Percentiles rank a stretch among this genome's conserved stretches.
phyloP scores from a whole-genome alignment of 2,329 filamentous ascomycete species.

The Fusarium xylarioides region DNA sequence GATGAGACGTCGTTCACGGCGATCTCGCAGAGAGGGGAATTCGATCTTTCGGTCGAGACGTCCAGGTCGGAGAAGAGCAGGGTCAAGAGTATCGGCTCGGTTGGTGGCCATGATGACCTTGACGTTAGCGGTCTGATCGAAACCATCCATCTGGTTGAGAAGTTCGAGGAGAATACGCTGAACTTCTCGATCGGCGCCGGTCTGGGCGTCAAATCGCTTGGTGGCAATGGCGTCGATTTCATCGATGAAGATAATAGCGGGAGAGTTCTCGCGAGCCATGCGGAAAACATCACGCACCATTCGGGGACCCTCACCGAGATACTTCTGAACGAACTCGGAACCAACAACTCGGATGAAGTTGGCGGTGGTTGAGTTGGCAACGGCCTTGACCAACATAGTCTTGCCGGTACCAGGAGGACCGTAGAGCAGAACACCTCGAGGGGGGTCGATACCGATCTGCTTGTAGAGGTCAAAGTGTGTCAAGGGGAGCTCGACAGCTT shows the following conservation, averaged over 20 bases:
- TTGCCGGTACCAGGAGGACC: constrained; percentile 96
- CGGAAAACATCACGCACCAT: constrained; percentile 99
- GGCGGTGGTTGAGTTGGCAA: constrained; percentile 97
- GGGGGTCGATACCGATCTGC: constrained; percentile 98
- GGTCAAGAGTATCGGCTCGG: constrained; percentile 95
- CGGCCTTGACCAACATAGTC: constrained; percentile 97
- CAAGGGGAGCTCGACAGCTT: constrained; percentile 94
- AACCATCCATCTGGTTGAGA: constrained; percentile 99
- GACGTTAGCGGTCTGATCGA: constrained; percentile 98
- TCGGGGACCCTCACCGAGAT: constrained; percentile 94
- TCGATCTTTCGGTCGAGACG: constrained; percentile 98
- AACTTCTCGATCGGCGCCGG: constrained; percentile 95
- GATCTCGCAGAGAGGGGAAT: constrained; percentile 93
- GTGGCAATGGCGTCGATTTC: constrained; percentile 99
- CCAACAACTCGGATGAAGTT: constrained; percentile 98
- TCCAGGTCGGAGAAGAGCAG: constrained; percentile 90
- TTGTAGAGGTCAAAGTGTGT: constrained; percentile 99
- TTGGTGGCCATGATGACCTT: constrained; percentile 99
- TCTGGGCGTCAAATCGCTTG: constrained; percentile 99
- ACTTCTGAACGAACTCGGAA: constrained; percentile 99
- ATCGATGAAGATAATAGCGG: constrained; percentile 99
- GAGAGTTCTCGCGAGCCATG: constrained; percentile 98
- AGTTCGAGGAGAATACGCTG: constrained; percentile 97
- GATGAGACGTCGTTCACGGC: constrained; percentile 93
- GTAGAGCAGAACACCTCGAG: constrained; percentile 94